Base-by-base conservation (phyloP, 306 rosid species). In the Prunus padus region DNA sequence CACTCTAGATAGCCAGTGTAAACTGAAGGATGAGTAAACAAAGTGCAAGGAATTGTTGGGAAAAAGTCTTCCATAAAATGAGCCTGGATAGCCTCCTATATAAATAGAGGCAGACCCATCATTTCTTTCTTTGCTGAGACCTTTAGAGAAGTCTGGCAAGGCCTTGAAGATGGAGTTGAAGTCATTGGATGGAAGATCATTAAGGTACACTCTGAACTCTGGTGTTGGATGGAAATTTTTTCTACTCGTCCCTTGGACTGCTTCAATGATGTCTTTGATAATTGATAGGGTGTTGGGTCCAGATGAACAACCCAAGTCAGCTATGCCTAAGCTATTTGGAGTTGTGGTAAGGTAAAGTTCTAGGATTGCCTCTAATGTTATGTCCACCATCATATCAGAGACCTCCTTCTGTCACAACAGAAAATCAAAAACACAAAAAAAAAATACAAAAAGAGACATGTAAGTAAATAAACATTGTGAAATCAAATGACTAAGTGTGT, bases 141-240 rank as follows among this genome's bases (percentile, higher is more conserved):
- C 44, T 33, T 63, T 85, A 25, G 88, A 90, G 83, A 95, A 92
- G 23, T 92, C 97, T 2, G 98, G 98, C 69, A 92, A 78, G 73
- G 88, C 81, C 86, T 92, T 86, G 73, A 95, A 92, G 86, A 95
- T 86, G 37, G 98, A 85, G 84, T 95, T 95, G 92, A 95, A 95
- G 88, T 95, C 98, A 76, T 95, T 95, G 26, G 97, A 82, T 7
- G 97, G 98, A 65, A 95, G 98, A 87, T 95, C 98, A 70, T 95
- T 95, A 11, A 95, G 86, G 84, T 87, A 89, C 0, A 92, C 93
- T 65, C 94, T 74, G 49, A 92, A 80, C 80, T 92, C 97, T 25
- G 87, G 79, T 25, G 85, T 70, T 33, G 85, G 85, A 15, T 82
- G 84, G 62, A 63, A 72, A 77, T 75, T 77, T 40, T 83, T 81